Evolutionary conservation across 768 basidiomycete species (phyloP), one percentile per base, ranked within the genome.

Genomic region (Mycena floridula): DNA sequence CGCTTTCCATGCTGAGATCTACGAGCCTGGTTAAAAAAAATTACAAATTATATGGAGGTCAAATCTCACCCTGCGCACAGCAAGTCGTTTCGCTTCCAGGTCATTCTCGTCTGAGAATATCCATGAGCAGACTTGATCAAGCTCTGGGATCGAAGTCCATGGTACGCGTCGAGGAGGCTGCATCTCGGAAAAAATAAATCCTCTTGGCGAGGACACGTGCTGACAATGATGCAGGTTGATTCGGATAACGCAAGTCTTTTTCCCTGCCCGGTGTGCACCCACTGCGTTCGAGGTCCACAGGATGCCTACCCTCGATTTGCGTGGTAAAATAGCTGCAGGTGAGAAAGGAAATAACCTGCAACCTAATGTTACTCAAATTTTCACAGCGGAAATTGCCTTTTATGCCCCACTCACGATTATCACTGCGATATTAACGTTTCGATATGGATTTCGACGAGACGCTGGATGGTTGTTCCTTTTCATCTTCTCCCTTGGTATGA

Each of bases 1-100:
- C n/a, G 75, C 76, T 59, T 67, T 82, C 89, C 89, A 92, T 13
- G 88, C 86, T 26, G 86, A 78, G 45, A 91, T 63, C 89, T 90
- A 54, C 40, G 32, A 25, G 39, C 46, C 37, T 47, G 41, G 36
- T 42, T 42, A 40, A 46, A 24, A 43, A 28, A 20, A 22, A 41
- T 9, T 15, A 24, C 3, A 5, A 16, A 24, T 36, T 16, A 21
- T 25, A 40, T n/a, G n/a, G n/a, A 38, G 18, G 38, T 42, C 23
- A 42, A 28, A 35, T 67, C 77, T 46, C 48, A 86, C 91, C 54
- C 80, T 72, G 52, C 81, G 76, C 20, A 89, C 73, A 4, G 87
- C 85, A 9, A 65, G 63, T 1, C 53, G 49, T 59, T 79, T 81
- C 9, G 79, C 60, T n/a, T 74, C 69, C 21, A 74, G 41, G 53